These are phyloP conservation scores for Fusarium sp. DNA, from an alignment of 2,329 filamentous ascomycete genomes.

Conservation along the genomic window DNA sequence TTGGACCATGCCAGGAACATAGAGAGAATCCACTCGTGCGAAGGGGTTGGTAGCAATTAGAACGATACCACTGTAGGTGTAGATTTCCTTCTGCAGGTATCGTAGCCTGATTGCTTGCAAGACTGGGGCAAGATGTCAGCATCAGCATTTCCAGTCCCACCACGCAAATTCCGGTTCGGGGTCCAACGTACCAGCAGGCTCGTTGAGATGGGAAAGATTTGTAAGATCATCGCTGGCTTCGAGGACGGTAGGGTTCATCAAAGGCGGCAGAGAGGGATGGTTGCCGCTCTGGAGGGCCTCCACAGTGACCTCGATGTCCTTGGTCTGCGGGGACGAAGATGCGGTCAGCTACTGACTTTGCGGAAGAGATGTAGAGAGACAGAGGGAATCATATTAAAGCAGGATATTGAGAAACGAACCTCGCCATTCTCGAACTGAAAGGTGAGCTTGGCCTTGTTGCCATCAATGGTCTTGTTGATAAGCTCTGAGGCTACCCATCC, in stretches of 20 bases:
- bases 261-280: slow-evolving; percentile 83
- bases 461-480: slow-evolving; percentile 83
- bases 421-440: slow-evolving; percentile 95
- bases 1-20: slow-evolving; percentile 99
- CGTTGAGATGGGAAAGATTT: slow-evolving; percentile 96
- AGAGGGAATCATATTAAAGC: not conserved
- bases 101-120: slow-evolving; percentile 97
- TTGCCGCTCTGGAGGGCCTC: slow-evolving; percentile 82
- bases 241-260: slow-evolving; percentile 98
- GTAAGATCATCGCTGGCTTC: slow-evolving; percentile 99
- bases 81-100: slow-evolving; percentile 98
- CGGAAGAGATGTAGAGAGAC: not conserved
- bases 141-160: slow-evolving; percentile 36
- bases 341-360: slow-evolving; percentile 20
- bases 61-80: slow-evolving; percentile 99
- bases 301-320: slow-evolving; percentile 80
- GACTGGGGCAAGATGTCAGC: slow-evolving; percentile 65
- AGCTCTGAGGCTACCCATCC: slow-evolving; percentile 99
- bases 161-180: not conserved
- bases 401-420: slow-evolving; percentile 61
- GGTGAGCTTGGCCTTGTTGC: slow-evolving; percentile 86
- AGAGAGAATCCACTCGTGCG: slow-evolving; percentile 95
- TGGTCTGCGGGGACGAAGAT: slow-evolving; percentile 62
- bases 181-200: slow-evolving; percentile 82
- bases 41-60: slow-evolving; percentile 99